Evolutionary conservation across 2,329 filamentous ascomycete genomes (phyloP).

Genomic region (Talaromyces rugulosus): DNA sequence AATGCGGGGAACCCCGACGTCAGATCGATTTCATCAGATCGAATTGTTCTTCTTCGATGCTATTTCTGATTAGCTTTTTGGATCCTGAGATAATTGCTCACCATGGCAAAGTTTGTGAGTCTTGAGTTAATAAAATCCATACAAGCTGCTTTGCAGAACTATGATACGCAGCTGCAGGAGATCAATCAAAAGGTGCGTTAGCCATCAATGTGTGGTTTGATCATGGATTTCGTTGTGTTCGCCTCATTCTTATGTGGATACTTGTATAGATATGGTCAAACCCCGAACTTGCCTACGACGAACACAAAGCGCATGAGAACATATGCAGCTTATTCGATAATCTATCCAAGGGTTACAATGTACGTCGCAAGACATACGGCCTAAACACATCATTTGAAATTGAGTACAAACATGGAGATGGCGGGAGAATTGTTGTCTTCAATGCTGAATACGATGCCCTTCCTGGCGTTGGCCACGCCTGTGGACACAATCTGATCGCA

Average conservation of each 20-base stretch:
- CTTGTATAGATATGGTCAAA: conserved; percentile 15
- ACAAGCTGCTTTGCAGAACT: conserved; percentile 3
- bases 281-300: conserved; percentile 19
- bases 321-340: conserved; percentile 15
- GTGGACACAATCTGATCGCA: conserved; percentile 18
- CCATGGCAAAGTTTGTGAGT: not conserved
- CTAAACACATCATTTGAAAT: conserved; percentile 14
- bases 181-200: conserved; percentile 10
- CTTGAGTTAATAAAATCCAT: not conserved
- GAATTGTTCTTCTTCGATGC: too few relatives aligned
- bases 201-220: not conserved
- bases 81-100: not conserved
- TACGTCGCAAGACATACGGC: conserved; percentile 15
- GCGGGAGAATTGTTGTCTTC: conserved; percentile 16
- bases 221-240: not conserved
- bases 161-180: conserved; percentile 3
- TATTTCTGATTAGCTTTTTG: too few relatives aligned
- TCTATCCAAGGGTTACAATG: conserved; percentile 4
- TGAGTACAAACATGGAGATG: conserved; percentile 14
- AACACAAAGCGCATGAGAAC: conserved; percentile 17
- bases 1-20: not conserved
- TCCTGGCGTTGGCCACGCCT: conserved; percentile 20
- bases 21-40: not conserved
- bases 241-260: not conserved
- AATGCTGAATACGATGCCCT: conserved; percentile 23